Evolutionary conservation across 2,329 filamentous ascomycete species (phyloP).

Genomic region (Zasmidium citrigriseum): DNA sequence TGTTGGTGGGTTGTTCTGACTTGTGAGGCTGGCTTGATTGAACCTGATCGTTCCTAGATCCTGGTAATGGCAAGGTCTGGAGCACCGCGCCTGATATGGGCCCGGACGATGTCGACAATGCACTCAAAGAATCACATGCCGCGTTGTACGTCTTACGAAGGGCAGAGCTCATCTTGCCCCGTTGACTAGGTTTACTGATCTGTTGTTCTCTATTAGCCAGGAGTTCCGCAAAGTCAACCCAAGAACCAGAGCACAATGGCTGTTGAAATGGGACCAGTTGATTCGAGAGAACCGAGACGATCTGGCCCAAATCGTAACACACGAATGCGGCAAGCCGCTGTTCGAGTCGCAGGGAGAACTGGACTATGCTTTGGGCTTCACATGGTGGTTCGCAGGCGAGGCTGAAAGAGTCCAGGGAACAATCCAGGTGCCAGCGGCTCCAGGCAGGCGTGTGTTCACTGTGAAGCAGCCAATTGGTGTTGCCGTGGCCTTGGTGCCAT

Average conservation of each 20-base stretch:
- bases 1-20: conserved; percentile 41
- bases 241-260: conserved; percentile 60
- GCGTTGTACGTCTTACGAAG: no score
- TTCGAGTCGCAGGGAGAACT: conserved; percentile 55
- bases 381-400: conserved; percentile 62
- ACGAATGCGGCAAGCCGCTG: conserved; percentile 59
- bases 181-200: no score
- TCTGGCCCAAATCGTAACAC: conserved; percentile 62
- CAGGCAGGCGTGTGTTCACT: conserved; percentile 66
- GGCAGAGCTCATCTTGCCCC: no score
- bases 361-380: conserved; percentile 56
- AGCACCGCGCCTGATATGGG: conserved; percentile 50
- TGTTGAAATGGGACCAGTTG: conserved; percentile 66
- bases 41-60: conserved; percentile 43
- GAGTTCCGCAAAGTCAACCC: conserved; percentile 62
- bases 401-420: conserved; percentile 65
- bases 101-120: conserved; percentile 61
- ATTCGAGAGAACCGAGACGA: conserved; percentile 65
- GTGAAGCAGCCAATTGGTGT: conserved; percentile 76
- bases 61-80: conserved; percentile 53
- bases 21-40: not conserved
- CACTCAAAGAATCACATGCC: conserved; percentile 60
- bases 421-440: conserved; percentile 59
- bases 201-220: no score
- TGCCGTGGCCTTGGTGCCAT: conserved; percentile 67